These are phyloP conservation scores for Mucor piriformis DNA, from an alignment of 371 early-diverging fungal genomes.

Conservation along the genomic window DNA sequence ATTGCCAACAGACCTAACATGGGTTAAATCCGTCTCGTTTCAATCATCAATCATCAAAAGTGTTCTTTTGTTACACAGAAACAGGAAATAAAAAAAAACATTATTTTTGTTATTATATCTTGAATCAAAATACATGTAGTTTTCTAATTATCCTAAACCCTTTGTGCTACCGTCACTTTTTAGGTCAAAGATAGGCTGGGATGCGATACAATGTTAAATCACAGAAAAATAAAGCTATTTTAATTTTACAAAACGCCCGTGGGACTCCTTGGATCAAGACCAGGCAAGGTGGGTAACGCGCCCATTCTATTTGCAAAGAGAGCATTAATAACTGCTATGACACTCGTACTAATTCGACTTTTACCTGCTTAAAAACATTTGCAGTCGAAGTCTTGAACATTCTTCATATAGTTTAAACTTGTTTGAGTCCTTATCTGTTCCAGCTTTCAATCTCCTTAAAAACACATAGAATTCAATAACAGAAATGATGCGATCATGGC, in stretches of 20 bases:
- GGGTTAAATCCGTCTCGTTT: no score
- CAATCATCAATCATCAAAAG: no score
- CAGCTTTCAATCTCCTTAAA: constrained; percentile 75
- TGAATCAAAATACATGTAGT: no score
- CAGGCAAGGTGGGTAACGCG: constrained; percentile 9
- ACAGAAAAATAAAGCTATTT: neutral
- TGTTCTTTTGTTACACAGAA: neutral
- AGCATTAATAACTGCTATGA: no score
- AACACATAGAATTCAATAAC: constrained; percentile 88
- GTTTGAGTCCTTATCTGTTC: constrained; percentile 67
- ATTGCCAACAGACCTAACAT: no score
- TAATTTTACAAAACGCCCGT: neutral
- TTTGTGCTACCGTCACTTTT: no score
- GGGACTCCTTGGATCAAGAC: constrained; percentile 8
- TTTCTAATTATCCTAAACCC: no score
- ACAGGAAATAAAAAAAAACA: neutral
- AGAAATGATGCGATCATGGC: constrained; percentile 81
- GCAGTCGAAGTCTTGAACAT: constrained; percentile 69
- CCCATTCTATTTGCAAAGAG: constrained; percentile 20
- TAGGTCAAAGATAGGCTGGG: neutral
- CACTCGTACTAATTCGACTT: neutral
- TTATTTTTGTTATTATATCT: neutral
- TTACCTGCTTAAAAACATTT: constrained; percentile 70
- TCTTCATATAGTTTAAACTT: constrained; percentile 74
- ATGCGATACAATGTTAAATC: neutral